Conservation (phyloP, 2,329 filamentous ascomycete species). For the Volutella citrinella region DNA sequence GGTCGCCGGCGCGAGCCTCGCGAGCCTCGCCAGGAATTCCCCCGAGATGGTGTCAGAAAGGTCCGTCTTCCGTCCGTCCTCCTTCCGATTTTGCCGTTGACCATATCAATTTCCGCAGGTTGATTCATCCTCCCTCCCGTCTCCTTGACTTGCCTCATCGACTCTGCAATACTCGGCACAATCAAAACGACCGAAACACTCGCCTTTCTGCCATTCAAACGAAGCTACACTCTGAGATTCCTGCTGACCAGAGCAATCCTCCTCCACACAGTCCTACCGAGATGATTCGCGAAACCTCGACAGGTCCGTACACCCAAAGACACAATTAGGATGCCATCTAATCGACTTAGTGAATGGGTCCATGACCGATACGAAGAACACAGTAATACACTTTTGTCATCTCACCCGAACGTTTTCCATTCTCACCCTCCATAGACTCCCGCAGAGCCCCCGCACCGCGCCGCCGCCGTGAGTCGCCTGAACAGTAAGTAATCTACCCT, state of each 20-base stretch:
- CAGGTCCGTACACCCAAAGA: slow-evolving; percentile 48
- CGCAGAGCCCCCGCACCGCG: slow-evolving; percentile 40
- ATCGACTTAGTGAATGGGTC: slow-evolving; percentile 74
- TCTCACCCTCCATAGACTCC: slow-evolving; percentile 31
- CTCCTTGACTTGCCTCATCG: slow-evolving; percentile 24
- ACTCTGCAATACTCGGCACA: too few relatives aligned
- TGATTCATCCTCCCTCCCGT: slow-evolving; percentile 31
- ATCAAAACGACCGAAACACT: too few relatives aligned
- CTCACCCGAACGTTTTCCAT: slow-evolving; percentile 4
- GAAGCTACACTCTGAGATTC: slow-evolving; percentile 33
- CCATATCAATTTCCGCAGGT: too few relatives aligned
- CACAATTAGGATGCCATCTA: slow-evolving; percentile 6
- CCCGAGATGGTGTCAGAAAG: slow-evolving; percentile 89
- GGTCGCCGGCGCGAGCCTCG: slow-evolving; percentile 27
- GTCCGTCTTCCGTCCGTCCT: slow-evolving; percentile 41
- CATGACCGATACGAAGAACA: slow-evolving; percentile 85
- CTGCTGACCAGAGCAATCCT: slow-evolving; percentile 36
- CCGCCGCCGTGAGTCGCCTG: slow-evolving; percentile 43
- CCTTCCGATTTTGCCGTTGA: slow-evolving; percentile 1
- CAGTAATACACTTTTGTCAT: slow-evolving; percentile 40
- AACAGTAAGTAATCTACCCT: slow-evolving; percentile 33
- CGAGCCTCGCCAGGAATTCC: slow-evolving; percentile 46
- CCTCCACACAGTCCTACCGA: slow-evolving; percentile 56
- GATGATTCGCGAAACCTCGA: slow-evolving; percentile 66
- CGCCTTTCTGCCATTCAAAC: slow-evolving; percentile 29